These are phyloP conservation scores for Venturia oleaginea DNA, from an alignment of 2,329 filamentous ascomycete genomes.

Conservation along the genomic window DNA sequence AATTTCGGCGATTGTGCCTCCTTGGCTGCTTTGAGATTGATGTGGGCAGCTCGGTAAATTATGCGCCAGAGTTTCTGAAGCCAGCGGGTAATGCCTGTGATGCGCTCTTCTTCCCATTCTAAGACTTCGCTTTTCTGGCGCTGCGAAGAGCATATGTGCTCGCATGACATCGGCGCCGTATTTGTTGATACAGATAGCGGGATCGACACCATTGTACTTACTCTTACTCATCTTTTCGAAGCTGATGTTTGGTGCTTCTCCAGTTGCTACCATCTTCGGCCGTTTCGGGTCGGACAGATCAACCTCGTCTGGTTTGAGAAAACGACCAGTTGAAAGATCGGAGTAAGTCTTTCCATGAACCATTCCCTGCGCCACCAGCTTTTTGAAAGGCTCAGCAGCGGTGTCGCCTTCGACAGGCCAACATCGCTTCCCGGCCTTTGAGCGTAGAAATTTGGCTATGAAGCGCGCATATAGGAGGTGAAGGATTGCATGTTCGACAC, in stretches of 20 bases:
- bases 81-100: constrained; percentile 75
- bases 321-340: constrained; percentile 64
- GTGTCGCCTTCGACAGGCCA: constrained; percentile 29
- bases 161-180: constrained; percentile 78
- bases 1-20: background rate
- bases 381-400: constrained; percentile 66
- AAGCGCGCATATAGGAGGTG: constrained; percentile 85
- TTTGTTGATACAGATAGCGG: constrained; percentile 58
- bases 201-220: constrained; percentile 86
- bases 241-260: constrained; percentile 49
- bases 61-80: constrained; percentile 57
- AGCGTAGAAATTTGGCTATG: constrained; percentile 75
- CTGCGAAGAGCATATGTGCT: constrained; percentile 83
- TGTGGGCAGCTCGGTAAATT: constrained; percentile 25
- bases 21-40: constrained; percentile 13
- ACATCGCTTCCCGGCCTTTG: constrained; percentile 32
- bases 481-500: constrained; percentile 83
- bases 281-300: constrained; percentile 48
- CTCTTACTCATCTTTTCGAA: constrained; percentile 96
- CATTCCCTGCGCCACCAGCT: constrained; percentile 85
- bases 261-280: constrained; percentile 55
- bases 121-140: constrained; percentile 71
- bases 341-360: constrained; percentile 79
- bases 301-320: constrained; percentile 68
- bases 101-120: constrained; percentile 80